Conservation (phyloP, 371 early-diverging fungal genomes). For the Conidiobolus incongruus region DNA sequence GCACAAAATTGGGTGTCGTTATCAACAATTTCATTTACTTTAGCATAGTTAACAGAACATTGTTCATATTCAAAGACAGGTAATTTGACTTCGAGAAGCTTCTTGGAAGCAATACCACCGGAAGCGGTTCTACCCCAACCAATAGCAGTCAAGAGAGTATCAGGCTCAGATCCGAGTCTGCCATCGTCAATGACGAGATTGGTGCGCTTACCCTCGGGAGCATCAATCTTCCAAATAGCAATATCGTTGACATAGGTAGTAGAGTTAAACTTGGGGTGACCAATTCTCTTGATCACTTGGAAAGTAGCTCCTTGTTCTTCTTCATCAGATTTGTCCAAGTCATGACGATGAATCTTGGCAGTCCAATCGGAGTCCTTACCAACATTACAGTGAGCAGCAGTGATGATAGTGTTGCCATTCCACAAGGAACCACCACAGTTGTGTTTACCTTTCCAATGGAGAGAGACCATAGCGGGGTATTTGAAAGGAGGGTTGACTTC, state of each 20-base stretch:
- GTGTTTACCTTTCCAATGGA: too few relatives aligned
- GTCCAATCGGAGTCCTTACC: too few relatives aligned
- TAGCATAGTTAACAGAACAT: background rate
- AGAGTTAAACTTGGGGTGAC: background rate
- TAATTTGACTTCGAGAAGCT: background rate
- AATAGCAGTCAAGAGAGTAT: too few relatives aligned
- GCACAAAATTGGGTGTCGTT: background rate
- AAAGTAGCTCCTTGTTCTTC: too few relatives aligned
- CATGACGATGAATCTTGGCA: too few relatives aligned
- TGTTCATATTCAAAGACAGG: background rate
- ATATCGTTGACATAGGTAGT: background rate
- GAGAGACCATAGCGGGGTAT: too few relatives aligned
- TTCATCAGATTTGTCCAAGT: too few relatives aligned
- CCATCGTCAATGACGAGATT: background rate
- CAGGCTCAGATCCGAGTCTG: background rate
- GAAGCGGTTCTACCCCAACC: constrained; percentile 1
- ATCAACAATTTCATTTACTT: background rate
- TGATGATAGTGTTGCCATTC: too few relatives aligned
- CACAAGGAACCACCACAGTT: too few relatives aligned
- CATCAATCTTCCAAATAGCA: background rate
- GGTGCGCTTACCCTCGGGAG: background rate
- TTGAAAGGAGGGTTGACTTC: too few relatives aligned
- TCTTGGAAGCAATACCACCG: background rate
- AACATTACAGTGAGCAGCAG: too few relatives aligned
- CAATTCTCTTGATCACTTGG: too few relatives aligned